Evolutionary conservation across 2,329 filamentous ascomycete genomes (phyloP).

Genomic region (Parascedosporium putredinis): DNA sequence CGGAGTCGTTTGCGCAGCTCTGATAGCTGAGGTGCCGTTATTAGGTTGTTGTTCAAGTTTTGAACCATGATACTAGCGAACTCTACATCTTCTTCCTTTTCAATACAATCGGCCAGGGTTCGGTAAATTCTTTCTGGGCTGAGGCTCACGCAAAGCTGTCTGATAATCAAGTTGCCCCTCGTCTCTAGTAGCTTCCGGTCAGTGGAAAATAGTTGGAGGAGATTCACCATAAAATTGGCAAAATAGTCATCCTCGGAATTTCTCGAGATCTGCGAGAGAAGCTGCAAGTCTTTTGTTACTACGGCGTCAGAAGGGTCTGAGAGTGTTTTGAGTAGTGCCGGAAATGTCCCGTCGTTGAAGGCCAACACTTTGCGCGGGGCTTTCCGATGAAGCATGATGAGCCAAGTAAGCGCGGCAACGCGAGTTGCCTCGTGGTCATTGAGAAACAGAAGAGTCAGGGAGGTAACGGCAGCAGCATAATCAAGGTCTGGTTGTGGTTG

Average conservation of each 20-base stretch:
- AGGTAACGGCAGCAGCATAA: slow-evolving; percentile 88
- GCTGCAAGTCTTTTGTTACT: slow-evolving; percentile 84
- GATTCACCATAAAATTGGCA: slow-evolving; percentile 93
- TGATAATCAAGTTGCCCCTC: slow-evolving; percentile 89
- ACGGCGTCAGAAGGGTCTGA: slow-evolving; percentile 94
- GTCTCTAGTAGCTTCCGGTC: slow-evolving; percentile 86
- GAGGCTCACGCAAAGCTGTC: slow-evolving; percentile 84
- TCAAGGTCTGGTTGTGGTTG: slow-evolving; percentile 65
- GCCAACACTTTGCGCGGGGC: slow-evolving; percentile 86
- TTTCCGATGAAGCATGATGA: slow-evolving; percentile 96
- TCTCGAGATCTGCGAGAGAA: slow-evolving; percentile 89
- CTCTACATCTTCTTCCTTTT: slow-evolving; percentile 95
- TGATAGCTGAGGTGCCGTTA: slow-evolving; percentile 87
- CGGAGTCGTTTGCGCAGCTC: slow-evolving; percentile 83
- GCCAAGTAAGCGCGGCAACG: slow-evolving; percentile 86
- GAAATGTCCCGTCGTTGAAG: slow-evolving; percentile 95
- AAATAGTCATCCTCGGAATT: slow-evolving; percentile 98
- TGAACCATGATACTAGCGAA: slow-evolving; percentile 99
- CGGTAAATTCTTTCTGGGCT: slow-evolving; percentile 94
- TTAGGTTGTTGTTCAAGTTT: slow-evolving; percentile 97
- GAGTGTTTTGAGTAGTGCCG: slow-evolving; percentile 86
- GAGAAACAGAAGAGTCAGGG: slow-evolving; percentile 82
- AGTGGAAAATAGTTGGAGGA: slow-evolving; percentile 90
- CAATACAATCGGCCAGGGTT: slow-evolving; percentile 89
- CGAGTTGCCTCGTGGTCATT: slow-evolving; percentile 96